phyloP scores from a whole-genome alignment of 306 rosid species.

The Prunus mongolica region DNA sequence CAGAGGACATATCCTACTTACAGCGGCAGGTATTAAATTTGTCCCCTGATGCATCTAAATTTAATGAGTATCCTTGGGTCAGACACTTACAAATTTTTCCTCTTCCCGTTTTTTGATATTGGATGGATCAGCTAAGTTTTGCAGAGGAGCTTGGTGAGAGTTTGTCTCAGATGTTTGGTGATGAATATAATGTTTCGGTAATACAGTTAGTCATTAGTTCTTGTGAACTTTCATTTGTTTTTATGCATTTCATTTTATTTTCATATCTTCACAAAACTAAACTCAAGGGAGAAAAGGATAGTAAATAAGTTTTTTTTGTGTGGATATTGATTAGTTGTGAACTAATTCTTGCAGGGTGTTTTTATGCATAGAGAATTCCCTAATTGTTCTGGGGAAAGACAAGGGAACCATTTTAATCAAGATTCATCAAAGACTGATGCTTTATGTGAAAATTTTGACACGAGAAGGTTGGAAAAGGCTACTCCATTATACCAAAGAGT shows the following conservation, averaged over 20 bases:
- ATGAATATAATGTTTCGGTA: slow-evolving; percentile 58
- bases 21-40: slow-evolving; percentile 64
- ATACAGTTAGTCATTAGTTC: slow-evolving; percentile 16
- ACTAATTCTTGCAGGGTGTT: slow-evolving; percentile 45
- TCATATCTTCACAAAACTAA: slow-evolving; percentile 15
- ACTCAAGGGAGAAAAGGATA: slow-evolving; percentile 7
- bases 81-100: slow-evolving; percentile 24
- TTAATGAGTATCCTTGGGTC: not conserved
- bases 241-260: slow-evolving; percentile 12
- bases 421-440: slow-evolving; percentile 29
- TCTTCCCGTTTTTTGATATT: slow-evolving; percentile 13
- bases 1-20: slow-evolving; percentile 67
- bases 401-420: slow-evolving; percentile 21
- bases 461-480: slow-evolving; percentile 49
- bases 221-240: slow-evolving; percentile 11
- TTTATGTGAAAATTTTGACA: slow-evolving; percentile 41
- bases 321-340: slow-evolving; percentile 15
- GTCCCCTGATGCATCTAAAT: slow-evolving; percentile 21
- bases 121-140: slow-evolving; percentile 60
- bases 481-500: slow-evolving; percentile 78
- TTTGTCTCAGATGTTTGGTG: slow-evolving; percentile 54
- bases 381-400: slow-evolving; percentile 48
- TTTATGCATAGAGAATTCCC: slow-evolving; percentile 39
- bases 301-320: slow-evolving; percentile 1
- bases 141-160: slow-evolving; percentile 61